Evolutionary conservation across 768 basidiomycete genomes (phyloP).

Genomic region (Xerocomellus chrysenteron): DNA sequence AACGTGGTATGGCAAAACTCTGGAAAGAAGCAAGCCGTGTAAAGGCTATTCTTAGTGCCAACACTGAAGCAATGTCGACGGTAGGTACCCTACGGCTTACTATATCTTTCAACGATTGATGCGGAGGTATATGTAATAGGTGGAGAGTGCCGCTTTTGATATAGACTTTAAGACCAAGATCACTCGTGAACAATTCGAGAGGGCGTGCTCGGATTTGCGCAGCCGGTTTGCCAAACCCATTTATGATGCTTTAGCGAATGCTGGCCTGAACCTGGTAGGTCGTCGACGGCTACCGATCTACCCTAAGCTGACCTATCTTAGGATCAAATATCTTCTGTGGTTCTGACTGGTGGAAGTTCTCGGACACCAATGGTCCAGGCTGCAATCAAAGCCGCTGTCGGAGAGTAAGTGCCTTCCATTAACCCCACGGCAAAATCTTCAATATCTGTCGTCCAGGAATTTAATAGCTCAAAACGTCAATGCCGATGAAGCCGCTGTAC

Average conservation of each 20-base stretch:
- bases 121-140: constrained; percentile 36
- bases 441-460: constrained; percentile 40
- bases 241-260: constrained; percentile 62
- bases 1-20: constrained; percentile 86
- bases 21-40: constrained; percentile 92
- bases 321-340: constrained; percentile 82
- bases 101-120: background rate
- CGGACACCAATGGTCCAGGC: constrained; percentile 90
- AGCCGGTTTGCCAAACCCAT: constrained; percentile 68
- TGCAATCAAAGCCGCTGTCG: constrained; percentile 74
- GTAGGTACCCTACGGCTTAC: constrained; percentile 41
- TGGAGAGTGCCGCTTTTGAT: constrained; percentile 89
- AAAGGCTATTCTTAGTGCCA: constrained; percentile 92
- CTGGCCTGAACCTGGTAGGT: constrained; percentile 66
- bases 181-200: constrained; percentile 77
- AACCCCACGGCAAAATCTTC: background rate
- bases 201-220: constrained; percentile 64
- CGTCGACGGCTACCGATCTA: background rate
- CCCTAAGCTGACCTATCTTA: constrained; percentile 27
- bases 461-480: constrained; percentile 95
- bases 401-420: constrained; percentile 53
- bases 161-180: constrained; percentile 85
- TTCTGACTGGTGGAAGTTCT: constrained; percentile 89
- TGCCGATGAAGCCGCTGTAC: constrained; percentile 92
- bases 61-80: constrained; percentile 70